These are phyloP conservation scores for Penicillium sp. DNA, from an alignment of 2,329 filamentous ascomycete species.

Conservation along the genomic window DNA sequence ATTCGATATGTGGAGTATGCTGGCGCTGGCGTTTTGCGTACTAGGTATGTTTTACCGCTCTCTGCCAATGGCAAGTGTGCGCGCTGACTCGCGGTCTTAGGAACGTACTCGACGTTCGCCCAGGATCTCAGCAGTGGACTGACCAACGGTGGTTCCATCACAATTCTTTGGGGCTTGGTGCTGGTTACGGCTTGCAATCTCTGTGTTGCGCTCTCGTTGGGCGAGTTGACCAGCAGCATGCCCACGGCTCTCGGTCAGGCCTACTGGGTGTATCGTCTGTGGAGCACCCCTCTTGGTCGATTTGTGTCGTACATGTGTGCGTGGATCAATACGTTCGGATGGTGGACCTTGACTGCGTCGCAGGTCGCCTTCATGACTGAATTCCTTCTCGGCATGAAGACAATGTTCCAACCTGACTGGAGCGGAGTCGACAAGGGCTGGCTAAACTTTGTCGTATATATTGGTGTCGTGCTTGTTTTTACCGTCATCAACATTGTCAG, in stretches of 20 bases:
- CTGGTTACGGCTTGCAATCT: slow-evolving; percentile 53
- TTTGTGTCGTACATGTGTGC: slow-evolving; percentile 56
- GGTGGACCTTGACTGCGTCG: slow-evolving; percentile 56
- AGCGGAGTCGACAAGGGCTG: slow-evolving; percentile 46
- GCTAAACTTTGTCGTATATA: slow-evolving; percentile 55
- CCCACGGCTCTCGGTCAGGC: slow-evolving; percentile 59
- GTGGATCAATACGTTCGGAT: slow-evolving; percentile 60
- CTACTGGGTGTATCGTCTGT: slow-evolving; percentile 52
- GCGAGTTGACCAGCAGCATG: slow-evolving; percentile 57
- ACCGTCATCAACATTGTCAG: slow-evolving; percentile 52
- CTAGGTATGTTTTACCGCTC: slow-evolving; percentile 36
- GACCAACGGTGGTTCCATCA: slow-evolving; percentile 53
- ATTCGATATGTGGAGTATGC: slow-evolving; percentile 56
- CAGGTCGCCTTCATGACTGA: slow-evolving; percentile 58
- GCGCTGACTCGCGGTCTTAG: slow-evolving; percentile 9
- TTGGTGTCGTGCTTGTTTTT: slow-evolving; percentile 49
- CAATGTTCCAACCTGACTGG: slow-evolving; percentile 52
- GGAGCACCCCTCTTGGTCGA: slow-evolving; percentile 42
- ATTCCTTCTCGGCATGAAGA: slow-evolving; percentile 56
- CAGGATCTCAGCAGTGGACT: slow-evolving; percentile 52
- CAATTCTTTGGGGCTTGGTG: slow-evolving; percentile 54
- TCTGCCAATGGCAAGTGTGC: background rate
- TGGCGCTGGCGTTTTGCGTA: slow-evolving; percentile 56
- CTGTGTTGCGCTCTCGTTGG: slow-evolving; percentile 54
- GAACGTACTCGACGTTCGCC: slow-evolving; percentile 58